Evolutionary conservation across 1,284 basidiomycete species (phyloP), one percentile per base, ranked within the genome.

Genomic region (Entoloma clypeatum): DNA sequence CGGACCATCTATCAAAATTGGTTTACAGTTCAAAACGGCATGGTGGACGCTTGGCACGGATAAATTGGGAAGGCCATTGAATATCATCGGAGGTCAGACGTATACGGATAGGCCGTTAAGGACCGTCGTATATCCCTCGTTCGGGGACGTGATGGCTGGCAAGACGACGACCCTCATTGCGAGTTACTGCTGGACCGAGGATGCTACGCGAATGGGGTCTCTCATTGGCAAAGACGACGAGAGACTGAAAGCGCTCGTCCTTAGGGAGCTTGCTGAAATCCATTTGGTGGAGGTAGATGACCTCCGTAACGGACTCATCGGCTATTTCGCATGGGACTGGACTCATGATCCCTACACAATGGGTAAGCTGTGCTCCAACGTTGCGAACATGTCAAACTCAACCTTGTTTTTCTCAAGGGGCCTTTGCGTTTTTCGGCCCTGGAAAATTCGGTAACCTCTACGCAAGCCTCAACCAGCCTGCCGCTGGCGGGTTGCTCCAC

Each of bases 51-150:
- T n/a, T n/a, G n/a, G n/a, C n/a, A n/a, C n/a, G n/a, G 52, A 60
- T 45, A 29, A 43, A 9, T 40, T 45, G 28, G 38, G 25, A 9
- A n/a, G n/a, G n/a, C n/a, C n/a, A n/a, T n/a, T n/a, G n/a, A n/a
- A n/a, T n/a, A 40, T 54, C 17, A 35, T 45, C 18, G 59, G 59
- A 18, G 61, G 60, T 4, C 49, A 49, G 19, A 54, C 55, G 3
- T 50, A 41, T 35, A 63, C 60, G 0, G 62, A 65, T 41, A 48
- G 53, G 13, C 59, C 55, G 13, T 49, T 52, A 11, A 59, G 62
- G 10, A 46, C 47, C 19, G 51, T 61, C 11, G 60, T 65, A 3
- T 65, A 65, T 46, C 63, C 63, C 36, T 55, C 53, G 4, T 52
- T 51, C 35, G 53, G 53, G 3, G 19, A 26, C 13, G 40, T 39